A percentile compares a stretch with the other conserved stretches of the same genome.
Conservation (phyloP, 805 yeast species). For the Metschnikowia noctiluminum region DNA sequence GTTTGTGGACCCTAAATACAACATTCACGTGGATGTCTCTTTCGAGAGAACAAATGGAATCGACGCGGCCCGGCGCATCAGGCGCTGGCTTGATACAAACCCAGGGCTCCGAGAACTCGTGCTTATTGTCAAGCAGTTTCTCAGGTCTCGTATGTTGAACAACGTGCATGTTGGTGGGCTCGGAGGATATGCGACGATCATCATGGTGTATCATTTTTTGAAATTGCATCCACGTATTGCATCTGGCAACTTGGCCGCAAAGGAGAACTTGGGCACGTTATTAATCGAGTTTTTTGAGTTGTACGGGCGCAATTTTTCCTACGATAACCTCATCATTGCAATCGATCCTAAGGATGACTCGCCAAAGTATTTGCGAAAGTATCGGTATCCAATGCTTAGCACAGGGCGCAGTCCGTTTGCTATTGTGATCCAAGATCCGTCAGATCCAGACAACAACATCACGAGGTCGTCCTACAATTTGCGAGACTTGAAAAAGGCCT, state of each 20-base stretch:
- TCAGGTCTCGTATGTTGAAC: conserved; percentile 71
- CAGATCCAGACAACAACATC: conserved; percentile 77
- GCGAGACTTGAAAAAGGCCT: conserved; percentile 76
- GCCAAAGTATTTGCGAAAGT: conserved; percentile 60
- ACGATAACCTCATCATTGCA: conserved; percentile 71
- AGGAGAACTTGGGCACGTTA: conserved; percentile 79
- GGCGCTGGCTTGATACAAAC: conserved; percentile 66
- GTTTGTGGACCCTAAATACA: conserved; percentile 69
- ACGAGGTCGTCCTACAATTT: conserved; percentile 82
- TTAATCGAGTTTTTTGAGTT: conserved; percentile 89
- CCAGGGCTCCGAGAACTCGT: conserved; percentile 84
- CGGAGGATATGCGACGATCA: conserved; percentile 92
- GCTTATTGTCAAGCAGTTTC: conserved; percentile 78
- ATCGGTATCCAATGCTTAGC: conserved; percentile 47
- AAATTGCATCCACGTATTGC: conserved; percentile 74
- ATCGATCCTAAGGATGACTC: conserved; percentile 50
- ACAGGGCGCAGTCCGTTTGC: conserved; percentile 55
- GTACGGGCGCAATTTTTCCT: conserved; percentile 86
- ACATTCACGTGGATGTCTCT: conserved; percentile 82
- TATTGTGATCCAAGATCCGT: conserved; percentile 84
- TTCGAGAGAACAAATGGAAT: conserved; percentile 83
- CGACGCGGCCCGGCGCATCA: conserved; percentile 73
- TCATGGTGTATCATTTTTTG: conserved; percentile 76
- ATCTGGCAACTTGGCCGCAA: conserved; percentile 61
- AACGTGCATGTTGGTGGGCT: conserved; percentile 91